Percentiles rank a stretch among this genome's conserved stretches.
Evolutionary conservation across 139 green algal species (phyloP).

Genomic region (Haematococcus lacustris): DNA sequence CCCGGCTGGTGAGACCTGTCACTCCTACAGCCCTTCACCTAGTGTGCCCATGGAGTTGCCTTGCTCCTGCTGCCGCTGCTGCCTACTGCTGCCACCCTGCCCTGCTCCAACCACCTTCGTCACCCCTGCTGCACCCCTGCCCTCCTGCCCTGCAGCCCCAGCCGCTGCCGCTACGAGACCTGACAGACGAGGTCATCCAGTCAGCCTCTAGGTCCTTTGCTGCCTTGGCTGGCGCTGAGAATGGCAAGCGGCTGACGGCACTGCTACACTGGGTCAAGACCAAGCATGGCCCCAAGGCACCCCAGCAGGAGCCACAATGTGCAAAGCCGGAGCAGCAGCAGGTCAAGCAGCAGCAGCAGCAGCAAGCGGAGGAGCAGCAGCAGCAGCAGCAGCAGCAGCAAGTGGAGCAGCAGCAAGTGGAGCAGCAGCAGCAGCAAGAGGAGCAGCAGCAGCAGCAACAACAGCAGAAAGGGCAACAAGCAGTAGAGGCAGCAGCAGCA

Average conservation of each 20-base stretch:
- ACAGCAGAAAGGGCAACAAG: neutral
- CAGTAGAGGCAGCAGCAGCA: neutral
- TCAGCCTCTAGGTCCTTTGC: conserved; percentile 6
- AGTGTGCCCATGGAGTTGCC: neutral
- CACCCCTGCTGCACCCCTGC: no score
- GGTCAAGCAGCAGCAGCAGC: no score
- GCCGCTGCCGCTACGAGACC: neutral
- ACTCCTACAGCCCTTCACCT: neutral
- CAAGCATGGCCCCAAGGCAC: no score
- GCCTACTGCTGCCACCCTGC: no score
- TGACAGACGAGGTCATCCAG: neutral
- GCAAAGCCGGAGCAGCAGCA: no score
- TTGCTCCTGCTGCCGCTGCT: no score
- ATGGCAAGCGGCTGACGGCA: neutral
- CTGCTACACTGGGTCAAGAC: neutral
- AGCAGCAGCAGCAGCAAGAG: neutral
- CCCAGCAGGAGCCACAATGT: no score
- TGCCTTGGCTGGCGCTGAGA: conserved; percentile 7
- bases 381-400: neutral
- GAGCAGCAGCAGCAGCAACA: no score
- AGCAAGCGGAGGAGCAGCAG: neutral
- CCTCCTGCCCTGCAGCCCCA: conserved; percentile 3
- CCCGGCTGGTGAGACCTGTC: neutral
- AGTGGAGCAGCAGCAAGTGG: neutral
- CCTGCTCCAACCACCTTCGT: no score